Evolutionary conservation across 108 stramenopile species (phyloP).

Genomic region (Pseudonitzschia multiseries): DNA sequence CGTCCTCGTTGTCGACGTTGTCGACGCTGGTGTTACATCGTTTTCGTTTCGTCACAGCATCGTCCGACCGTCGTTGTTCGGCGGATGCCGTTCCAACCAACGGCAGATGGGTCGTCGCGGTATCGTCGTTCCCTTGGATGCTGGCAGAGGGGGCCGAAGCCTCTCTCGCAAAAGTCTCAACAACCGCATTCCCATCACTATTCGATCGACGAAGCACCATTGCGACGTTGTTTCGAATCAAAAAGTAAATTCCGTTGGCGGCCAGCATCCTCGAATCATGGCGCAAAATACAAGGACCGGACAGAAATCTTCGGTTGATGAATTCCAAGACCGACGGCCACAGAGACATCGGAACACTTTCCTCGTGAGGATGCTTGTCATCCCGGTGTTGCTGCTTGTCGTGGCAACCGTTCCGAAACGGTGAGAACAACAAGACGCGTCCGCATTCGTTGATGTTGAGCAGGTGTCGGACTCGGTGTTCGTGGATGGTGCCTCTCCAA

Average conservation of each 20-base stretch:
- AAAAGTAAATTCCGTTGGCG: not conserved
- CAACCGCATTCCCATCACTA: not conserved
- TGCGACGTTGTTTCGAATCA: not conserved
- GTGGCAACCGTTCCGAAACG: not conserved
- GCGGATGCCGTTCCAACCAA: too few relatives aligned
- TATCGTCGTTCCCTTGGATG: too few relatives aligned
- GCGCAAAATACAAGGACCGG: not conserved
- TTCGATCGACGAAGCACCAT: not conserved
- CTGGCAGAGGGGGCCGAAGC: not conserved
- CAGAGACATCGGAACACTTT: not conserved
- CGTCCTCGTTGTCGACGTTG: too few relatives aligned
- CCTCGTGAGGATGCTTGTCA: not conserved
- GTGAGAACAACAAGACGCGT: not conserved
- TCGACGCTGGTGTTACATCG: too few relatives aligned
- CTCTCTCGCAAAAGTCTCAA: too few relatives aligned
- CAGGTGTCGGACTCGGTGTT: not conserved
- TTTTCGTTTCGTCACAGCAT: too few relatives aligned
- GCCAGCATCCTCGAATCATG: not conserved
- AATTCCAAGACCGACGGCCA: not conserved
- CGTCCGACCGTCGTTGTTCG: too few relatives aligned
- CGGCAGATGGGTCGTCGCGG: too few relatives aligned
- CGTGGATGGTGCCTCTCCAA: not conserved
- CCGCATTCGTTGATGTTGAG: not conserved
- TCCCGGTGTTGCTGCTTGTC: not conserved
- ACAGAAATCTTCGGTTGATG: not conserved